Evolutionary conservation across 2,329 filamentous ascomycete genomes (phyloP).

Genomic region (Gnomoniopsis sp.): DNA sequence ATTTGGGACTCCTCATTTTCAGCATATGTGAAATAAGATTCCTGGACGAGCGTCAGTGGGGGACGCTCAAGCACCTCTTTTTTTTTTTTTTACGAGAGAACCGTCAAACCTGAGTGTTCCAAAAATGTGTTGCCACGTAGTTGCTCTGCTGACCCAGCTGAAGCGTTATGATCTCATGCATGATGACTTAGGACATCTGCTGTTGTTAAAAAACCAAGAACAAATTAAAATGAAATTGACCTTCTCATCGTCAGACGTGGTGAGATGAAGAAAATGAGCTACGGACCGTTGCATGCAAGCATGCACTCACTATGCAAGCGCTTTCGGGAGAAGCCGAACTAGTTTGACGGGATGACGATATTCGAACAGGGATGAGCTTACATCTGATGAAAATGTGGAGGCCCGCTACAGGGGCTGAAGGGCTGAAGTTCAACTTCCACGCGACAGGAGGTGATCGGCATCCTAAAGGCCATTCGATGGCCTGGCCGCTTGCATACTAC

Average conservation of each 20-base stretch:
- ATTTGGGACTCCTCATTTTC: constrained; percentile 63
- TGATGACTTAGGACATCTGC: constrained; percentile 36
- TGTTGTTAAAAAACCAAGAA: background rate
- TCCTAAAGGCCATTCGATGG: background rate
- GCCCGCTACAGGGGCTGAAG: background rate
- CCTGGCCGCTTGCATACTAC: background rate
- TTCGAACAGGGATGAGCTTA: constrained; percentile 13
- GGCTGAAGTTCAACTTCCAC: background rate
- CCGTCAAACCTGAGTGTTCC: constrained; percentile 76
- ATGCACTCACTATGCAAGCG: constrained; percentile 6
- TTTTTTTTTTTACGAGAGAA: background rate
- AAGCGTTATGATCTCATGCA: constrained; percentile 94
- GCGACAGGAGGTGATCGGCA: background rate
- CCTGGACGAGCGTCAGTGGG: constrained; percentile 45
- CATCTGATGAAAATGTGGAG: constrained; percentile 1
- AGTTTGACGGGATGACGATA: constrained; percentile 9
- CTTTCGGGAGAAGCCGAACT: constrained; percentile 1
- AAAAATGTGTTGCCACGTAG: constrained; percentile 92
- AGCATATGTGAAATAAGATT: constrained; percentile 94
- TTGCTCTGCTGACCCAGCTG: constrained; percentile 93
- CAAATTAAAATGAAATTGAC: no score
- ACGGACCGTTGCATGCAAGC: background rate
- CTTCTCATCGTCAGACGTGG: background rate
- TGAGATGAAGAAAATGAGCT: constrained; percentile 8
- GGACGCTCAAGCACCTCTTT: background rate